A percentile compares a stretch with the other conserved stretches of the same genome.
Conservation (phyloP, 2,329 filamentous ascomycete genomes). For the Huntiella moniliformis region DNA sequence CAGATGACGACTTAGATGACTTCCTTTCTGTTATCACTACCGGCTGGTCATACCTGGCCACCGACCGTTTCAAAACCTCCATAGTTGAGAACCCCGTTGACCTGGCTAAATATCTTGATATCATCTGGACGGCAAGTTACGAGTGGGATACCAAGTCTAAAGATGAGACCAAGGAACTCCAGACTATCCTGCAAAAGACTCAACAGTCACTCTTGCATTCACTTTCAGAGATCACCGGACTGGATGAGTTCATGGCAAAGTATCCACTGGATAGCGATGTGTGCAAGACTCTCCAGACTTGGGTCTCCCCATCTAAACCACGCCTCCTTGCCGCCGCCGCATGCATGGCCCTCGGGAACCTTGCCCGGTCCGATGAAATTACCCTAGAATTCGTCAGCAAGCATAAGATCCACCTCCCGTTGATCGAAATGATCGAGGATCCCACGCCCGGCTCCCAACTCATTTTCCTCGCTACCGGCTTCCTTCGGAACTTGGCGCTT, state of each 20-base stretch:
- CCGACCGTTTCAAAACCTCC: constrained; percentile 30
- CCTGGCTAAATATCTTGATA: constrained; percentile 14
- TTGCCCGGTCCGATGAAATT: constrained; percentile 37
- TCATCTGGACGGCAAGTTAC: constrained; percentile 3
- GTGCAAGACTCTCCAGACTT: constrained; percentile 25
- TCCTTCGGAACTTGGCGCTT: constrained; percentile 47
- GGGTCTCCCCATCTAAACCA: constrained; percentile 24
- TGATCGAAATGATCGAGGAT: constrained; percentile 27
- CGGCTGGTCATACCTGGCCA: constrained; percentile 36
- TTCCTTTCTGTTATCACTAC: constrained; percentile 33
- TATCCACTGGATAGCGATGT: constrained; percentile 26
- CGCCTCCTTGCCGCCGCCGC: constrained; percentile 34
- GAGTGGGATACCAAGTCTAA: constrained; percentile 17
- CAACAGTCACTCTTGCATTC: constrained; percentile 17
- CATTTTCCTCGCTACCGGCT: constrained; percentile 37
- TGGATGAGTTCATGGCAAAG: constrained; percentile 25
- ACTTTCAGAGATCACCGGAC: constrained; percentile 33
- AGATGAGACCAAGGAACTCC: constrained; percentile 26
- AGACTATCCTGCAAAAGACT: constrained; percentile 24
- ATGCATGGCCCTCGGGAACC: constrained; percentile 42
- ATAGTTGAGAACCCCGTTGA: constrained; percentile 23
- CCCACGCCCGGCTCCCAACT: constrained; percentile 28
- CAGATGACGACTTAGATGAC: constrained; percentile 30
- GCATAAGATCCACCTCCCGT: constrained; percentile 23
- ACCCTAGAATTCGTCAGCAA: constrained; percentile 30